These are phyloP conservation scores for Maudiozyma serrabonitensis DNA, from an alignment of 805 yeast species.

Conservation along the genomic window DNA sequence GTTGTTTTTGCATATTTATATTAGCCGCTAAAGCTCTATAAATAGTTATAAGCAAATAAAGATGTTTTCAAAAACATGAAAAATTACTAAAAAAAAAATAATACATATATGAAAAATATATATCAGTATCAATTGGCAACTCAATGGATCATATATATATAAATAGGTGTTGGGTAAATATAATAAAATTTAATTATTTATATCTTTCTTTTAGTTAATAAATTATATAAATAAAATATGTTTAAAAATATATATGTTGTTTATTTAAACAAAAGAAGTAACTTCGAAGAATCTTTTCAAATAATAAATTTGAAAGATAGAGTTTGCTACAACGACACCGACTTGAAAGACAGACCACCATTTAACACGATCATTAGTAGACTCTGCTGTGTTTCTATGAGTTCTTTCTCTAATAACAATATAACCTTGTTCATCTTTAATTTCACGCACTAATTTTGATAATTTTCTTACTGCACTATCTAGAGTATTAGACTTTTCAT, in stretches of 20 bases:
- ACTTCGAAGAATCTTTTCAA: constrained; percentile 93
- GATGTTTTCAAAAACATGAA: no score
- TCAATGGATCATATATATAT: no score
- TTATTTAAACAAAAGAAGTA: constrained; percentile 62
- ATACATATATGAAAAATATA: no score
- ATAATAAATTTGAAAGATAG: constrained; percentile 88
- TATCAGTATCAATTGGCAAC: no score
- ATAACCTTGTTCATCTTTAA: constrained; percentile 84
- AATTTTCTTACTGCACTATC: constrained; percentile 77
- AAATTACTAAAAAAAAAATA: no score
- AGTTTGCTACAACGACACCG: constrained; percentile 73
- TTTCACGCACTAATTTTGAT: constrained; percentile 68
- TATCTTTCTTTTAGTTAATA: no score
- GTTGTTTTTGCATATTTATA: no score
- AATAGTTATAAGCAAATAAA: no score
- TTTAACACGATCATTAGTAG: constrained; percentile 91
- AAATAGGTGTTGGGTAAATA: no score
- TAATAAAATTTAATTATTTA: no score
- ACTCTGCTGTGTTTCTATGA: constrained; percentile 97
- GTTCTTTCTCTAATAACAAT: constrained; percentile 93
- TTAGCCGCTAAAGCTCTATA: no score
- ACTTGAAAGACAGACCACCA: constrained; percentile 97
- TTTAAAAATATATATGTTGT: background rate
- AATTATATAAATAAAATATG: no score
- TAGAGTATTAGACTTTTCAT: constrained; percentile 65